Conservation (phyloP, 805 yeast species). For the Candida alai region DNA sequence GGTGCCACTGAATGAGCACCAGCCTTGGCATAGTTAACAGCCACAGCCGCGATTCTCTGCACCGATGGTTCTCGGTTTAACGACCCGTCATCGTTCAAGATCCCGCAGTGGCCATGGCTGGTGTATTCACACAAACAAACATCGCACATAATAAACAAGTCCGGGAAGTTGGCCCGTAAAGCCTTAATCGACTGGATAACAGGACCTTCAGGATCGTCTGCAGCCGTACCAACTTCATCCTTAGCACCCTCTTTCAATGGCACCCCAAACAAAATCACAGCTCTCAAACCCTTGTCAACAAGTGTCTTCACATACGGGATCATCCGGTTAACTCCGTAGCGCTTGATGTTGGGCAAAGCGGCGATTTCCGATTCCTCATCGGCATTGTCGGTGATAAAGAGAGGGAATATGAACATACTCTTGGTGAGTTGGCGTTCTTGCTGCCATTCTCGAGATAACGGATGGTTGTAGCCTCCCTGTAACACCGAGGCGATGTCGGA, state of each 20-base stretch:
- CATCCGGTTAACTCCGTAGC: conserved; percentile 80
- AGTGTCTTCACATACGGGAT: conserved; percentile 66
- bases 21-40: conserved; percentile 91
- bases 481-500: conserved; percentile 71
- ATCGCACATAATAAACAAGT: conserved; percentile 83
- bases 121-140: conserved; percentile 97
- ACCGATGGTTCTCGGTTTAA: conserved; percentile 74
- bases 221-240: conserved; percentile 80
- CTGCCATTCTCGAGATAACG: conserved; percentile 89
- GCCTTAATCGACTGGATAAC: conserved; percentile 76
- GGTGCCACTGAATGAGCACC: conserved; percentile 97
- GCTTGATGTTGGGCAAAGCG: conserved; percentile 81
- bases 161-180: conserved; percentile 67
- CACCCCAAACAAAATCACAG: conserved; percentile 92
- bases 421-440: conserved; percentile 77
- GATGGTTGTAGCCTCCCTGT: conserved; percentile 94
- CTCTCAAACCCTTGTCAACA: conserved; percentile 73
- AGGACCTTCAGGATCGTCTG: conserved; percentile 96
- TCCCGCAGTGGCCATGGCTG: conserved; percentile 96
- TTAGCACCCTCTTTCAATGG: conserved; percentile 72
- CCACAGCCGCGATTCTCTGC: conserved; percentile 85
- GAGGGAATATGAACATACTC: conserved; percentile 88
- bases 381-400: conserved; percentile 75
- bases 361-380: conserved; percentile 76
- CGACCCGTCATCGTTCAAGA: conserved; percentile 80